Percentiles rank a stretch among this genome's conserved stretches.
Conservation (phyloP, 2,329 filamentous ascomycete genomes). For the Talaromyces sp. region DNA sequence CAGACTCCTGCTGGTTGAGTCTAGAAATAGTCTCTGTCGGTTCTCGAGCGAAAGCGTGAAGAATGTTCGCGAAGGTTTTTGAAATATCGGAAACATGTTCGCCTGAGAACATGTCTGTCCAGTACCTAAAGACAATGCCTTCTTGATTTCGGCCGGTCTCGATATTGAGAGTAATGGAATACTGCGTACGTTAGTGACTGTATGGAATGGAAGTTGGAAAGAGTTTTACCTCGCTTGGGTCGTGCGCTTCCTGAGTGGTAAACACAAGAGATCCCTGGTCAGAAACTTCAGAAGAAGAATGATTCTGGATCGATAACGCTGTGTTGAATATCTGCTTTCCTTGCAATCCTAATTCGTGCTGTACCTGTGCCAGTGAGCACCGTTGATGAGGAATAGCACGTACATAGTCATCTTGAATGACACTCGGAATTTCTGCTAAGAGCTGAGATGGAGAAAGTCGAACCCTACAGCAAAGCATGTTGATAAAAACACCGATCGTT, state of each 20-base stretch:
- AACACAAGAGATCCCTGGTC: constrained; percentile 31
- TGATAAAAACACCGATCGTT: constrained; percentile 52
- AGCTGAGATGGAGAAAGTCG: constrained; percentile 33
- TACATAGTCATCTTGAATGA: constrained; percentile 47
- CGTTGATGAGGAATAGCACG: constrained; percentile 49
- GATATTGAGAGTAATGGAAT: constrained; percentile 39
- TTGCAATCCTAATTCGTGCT: constrained; percentile 39
- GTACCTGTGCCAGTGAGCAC: constrained; percentile 50
- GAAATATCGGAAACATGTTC: constrained; percentile 31
- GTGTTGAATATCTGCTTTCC: constrained; percentile 42
- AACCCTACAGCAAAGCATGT: constrained; percentile 54
- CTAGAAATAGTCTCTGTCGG: constrained; percentile 26
- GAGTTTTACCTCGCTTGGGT: constrained; percentile 37
- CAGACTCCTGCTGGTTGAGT: background rate
- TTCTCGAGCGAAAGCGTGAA: constrained; percentile 32
- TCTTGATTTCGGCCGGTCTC: constrained; percentile 36
- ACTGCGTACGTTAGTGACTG: constrained; percentile 20
- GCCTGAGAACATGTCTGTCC: constrained; percentile 38
- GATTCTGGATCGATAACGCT: constrained; percentile 41
- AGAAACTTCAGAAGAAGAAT: constrained; percentile 24
- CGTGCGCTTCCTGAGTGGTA: constrained; percentile 31
- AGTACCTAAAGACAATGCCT: constrained; percentile 40
- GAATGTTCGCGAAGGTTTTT: constrained; percentile 31
- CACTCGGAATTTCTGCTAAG: constrained; percentile 41
- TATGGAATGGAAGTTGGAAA: background rate